These are phyloP conservation scores for Xylaria polymorpha DNA, from an alignment of 2,329 filamentous ascomycete genomes.

Conservation along the genomic window DNA sequence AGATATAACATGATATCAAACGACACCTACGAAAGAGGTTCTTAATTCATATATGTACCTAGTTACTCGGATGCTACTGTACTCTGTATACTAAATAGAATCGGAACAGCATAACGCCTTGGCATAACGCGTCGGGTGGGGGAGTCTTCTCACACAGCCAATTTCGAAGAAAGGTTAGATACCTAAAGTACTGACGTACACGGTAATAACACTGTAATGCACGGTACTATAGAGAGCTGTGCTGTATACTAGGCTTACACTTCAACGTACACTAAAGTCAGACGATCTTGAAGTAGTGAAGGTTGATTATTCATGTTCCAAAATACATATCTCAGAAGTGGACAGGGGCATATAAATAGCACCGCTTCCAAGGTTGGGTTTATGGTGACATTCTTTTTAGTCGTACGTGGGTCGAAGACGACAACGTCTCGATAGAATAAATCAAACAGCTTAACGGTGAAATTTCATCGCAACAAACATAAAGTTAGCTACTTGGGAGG, in stretches of 20 bases:
- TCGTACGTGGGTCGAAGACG: not conserved
- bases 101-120: constrained; percentile 33
- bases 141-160: not conserved
- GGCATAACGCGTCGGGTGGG: constrained; percentile 34
- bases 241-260: no score
- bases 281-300: not conserved
- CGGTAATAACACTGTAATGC: not conserved
- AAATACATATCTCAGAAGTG: not conserved
- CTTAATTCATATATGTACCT: constrained; percentile 15
- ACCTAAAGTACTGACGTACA: not conserved
- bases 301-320: not conserved
- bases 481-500: not conserved
- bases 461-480: not conserved
- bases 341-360: not conserved
- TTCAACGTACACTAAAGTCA: not conserved
- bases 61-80: constrained; percentile 4
- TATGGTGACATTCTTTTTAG: not conserved
- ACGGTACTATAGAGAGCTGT: not conserved
- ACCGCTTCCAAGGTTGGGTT: not conserved
- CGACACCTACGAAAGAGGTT: not conserved
- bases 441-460: not conserved
- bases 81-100: not conserved
- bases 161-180: not conserved
- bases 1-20: constrained; percentile 10
- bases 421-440: not conserved